phyloP scores from a whole-genome alignment of 1,139 yeast genomes.

The Saccharomyces uvarum region DNA sequence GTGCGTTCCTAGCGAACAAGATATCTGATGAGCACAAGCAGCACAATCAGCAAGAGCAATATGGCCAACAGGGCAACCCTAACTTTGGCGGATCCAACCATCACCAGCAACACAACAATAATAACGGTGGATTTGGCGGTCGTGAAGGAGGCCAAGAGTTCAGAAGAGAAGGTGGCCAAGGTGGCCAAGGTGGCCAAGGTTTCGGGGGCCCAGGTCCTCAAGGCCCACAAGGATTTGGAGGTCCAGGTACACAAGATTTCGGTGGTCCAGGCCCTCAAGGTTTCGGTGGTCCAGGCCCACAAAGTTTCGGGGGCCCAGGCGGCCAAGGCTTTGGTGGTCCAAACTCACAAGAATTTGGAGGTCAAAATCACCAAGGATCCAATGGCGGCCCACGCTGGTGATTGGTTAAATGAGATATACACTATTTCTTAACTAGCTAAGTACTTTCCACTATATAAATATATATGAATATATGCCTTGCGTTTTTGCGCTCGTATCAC shows the following conservation, averaged over 20 bases:
- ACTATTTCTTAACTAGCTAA: background rate
- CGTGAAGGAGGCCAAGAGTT: constrained; percentile 11
- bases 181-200: background rate
- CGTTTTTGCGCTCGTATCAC: background rate
- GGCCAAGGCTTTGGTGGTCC: background rate
- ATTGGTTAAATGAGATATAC: background rate
- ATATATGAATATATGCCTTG: background rate
- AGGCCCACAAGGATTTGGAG: constrained; percentile 17
- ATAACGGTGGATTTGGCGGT: constrained; percentile 13
- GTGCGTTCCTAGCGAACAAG: constrained; percentile 54
- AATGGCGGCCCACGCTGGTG: background rate
- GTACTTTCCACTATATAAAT: background rate
- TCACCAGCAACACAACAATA: constrained; percentile 7
- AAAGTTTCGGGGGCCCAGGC: background rate
- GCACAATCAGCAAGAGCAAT: background rate
- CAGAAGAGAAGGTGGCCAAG: constrained; percentile 6
- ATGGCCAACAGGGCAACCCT: background rate
- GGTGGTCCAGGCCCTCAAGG: background rate
- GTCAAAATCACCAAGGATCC: background rate
- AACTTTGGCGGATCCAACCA: constrained; percentile 8
- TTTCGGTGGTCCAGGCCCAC: background rate
- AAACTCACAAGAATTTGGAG: background rate
- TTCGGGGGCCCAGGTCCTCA: background rate
- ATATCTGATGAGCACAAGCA: constrained; percentile 35
- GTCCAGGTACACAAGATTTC: constrained; percentile 3